Evolutionary conservation across 805 yeast species (phyloP), one percentile per base, ranked within the genome.

Genomic region (Wickerhamiella qilinensis): DNA sequence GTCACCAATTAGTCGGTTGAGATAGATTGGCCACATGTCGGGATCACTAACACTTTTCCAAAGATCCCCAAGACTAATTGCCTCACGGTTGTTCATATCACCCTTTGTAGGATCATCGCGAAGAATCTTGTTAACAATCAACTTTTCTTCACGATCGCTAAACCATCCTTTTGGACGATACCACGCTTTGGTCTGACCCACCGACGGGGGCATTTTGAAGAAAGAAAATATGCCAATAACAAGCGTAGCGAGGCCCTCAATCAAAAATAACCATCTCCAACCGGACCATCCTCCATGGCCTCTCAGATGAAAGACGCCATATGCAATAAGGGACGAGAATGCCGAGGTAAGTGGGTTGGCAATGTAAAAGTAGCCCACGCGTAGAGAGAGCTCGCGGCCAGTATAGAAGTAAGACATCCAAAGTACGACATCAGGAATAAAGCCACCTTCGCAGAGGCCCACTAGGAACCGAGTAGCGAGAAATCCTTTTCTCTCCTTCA

Each of bases 91-190:
- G 50, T 73, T 64, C 78, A 73, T 72, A 41, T 68, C 76, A 19
- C 78, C 77, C 57, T 67, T 67, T 2, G 64, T 46, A 6, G 79
- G 79, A 48, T 75, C 81, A 49, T 74, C 78, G 47, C 78, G 58
- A 31, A 74, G 54, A 2, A 74, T 63, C 39, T 71, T 60, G 48
- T 75, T 75, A 29, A 71, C 77, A 12, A 71, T 59, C 38, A 73
- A 70, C 37, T 66, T 67, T 50, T 68, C 71, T 41, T 74, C 75
- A 33, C 69, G 54, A 1, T 68, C 70, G 11, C 65, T 64, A 42
- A 61, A 62, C 69, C 70, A 64, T 21, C 76, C 75, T 20, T 66
- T 63, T 3, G 63, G 63, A 27, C 64, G 58, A 40, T 56, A 62
- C 57, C 62, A 58, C 14, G 63, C 54, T 38, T 63, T 68, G 1